A percentile compares a stretch with the other conserved stretches of the same genome.
phyloP scores from a whole-genome alignment of 192 early-diverging fungal genomes.

The Linnemannia hyalina region DNA sequence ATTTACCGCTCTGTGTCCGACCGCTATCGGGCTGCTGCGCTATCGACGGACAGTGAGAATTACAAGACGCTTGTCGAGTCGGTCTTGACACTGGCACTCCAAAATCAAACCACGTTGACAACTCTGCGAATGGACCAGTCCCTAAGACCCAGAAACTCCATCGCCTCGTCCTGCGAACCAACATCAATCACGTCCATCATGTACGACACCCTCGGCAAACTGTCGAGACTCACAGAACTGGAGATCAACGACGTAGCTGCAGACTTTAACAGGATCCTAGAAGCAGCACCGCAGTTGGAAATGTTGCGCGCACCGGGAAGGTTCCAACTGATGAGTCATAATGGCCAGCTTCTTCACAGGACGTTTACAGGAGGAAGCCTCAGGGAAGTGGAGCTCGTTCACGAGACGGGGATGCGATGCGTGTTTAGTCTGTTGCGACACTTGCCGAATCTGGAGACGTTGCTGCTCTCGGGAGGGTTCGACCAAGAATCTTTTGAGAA shows the following conservation, averaged over 20 bases:
- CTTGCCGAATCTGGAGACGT: background rate
- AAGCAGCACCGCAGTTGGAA: background rate
- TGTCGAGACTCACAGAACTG: background rate
- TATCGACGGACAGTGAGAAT: background rate
- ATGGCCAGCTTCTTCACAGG: background rate
- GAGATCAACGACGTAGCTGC: background rate
- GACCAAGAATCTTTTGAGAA: background rate
- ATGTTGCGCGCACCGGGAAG: background rate
- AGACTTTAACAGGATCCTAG: background rate
- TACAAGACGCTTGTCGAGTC: background rate
- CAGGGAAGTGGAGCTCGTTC: background rate
- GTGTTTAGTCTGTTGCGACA: background rate
- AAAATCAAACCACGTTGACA: background rate
- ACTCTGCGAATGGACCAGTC: background rate
- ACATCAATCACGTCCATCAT: background rate
- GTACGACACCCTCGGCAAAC: background rate
- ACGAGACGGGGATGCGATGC: background rate
- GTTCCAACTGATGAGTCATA: background rate
- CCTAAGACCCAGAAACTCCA: background rate
- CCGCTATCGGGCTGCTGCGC: background rate
- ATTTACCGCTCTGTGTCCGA: background rate
- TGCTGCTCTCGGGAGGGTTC: background rate
- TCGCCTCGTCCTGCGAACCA: background rate
- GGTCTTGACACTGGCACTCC: background rate
- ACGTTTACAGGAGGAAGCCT: background rate